Base-by-base conservation (phyloP, 1,139 yeast genomes). In the Lodderomyces theae region DNA sequence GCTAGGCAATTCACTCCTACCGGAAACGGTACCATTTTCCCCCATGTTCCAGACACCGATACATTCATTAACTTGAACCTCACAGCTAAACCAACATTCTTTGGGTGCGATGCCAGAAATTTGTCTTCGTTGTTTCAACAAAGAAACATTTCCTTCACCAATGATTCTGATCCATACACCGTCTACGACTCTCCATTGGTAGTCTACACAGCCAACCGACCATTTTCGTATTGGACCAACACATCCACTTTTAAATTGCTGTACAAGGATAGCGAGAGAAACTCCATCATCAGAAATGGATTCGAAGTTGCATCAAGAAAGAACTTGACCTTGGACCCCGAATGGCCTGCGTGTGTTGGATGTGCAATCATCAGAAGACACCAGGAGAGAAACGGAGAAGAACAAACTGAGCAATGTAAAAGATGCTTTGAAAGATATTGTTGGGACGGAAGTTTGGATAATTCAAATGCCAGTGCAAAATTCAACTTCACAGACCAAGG, bases 321-420 rank as follows among this genome's bases (percentile, higher is more conserved):
- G 51, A 88, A 88, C 58, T 66, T 80, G 34, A 85, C 96, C 4
- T 65, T 82, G 33, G 95, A 86, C 54, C 61, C 69, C 2, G 83
- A 84, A 42, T 89, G 89, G 83, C 72, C 77, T 40, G 76, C 84
- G 6, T 89, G 97, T 70, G 77, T 89, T 40, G 87, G 90, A 1
- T 89, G 97, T 70, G 97, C 97, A 7, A 79, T 89, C 41, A 72
- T 89, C 43, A 83, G 88, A 62, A 80, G 96, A 60, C 80, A 84
- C 42, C 83, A 84, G 57, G 95, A 88, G 65, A 76, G 95, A 54
- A 65, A 73, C 38, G 82, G 84, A 25, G 61, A 72, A 23, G 69
- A 74, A 15, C 82, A 81, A 47, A 75, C 89, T 6, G 80, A 75
- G 2, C 89, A 85, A 57, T 90, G 97, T 71, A 63, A 76, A 47